Percentiles rank a stretch among this genome's conserved stretches.
phyloP scores from a whole-genome alignment of 441 rosid species.

The Aleurites moluccanus region DNA sequence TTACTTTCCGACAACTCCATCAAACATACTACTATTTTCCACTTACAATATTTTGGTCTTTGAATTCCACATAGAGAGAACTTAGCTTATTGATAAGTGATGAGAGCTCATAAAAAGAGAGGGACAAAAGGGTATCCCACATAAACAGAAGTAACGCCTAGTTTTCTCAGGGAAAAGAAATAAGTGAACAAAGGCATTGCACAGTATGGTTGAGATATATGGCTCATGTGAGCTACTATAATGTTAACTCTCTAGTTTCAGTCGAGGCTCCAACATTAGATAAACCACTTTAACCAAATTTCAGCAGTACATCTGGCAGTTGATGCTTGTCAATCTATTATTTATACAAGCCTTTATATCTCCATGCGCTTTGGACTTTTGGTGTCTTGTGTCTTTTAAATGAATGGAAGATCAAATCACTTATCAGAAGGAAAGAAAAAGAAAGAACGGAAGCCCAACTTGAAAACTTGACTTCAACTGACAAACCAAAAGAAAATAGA shows the following conservation, averaged over 20 bases:
- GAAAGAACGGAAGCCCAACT: neutral
- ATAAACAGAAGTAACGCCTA: neutral
- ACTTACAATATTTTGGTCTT: neutral
- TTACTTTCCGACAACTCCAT: neutral
- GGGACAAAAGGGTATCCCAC: neutral
- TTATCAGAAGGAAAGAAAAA: neutral
- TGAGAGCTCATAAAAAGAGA: neutral
- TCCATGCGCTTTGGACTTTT: neutral
- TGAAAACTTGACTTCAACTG: neutral
- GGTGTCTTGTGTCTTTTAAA: neutral
- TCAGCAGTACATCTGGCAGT: neutral
- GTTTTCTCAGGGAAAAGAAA: neutral
- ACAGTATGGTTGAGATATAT: neutral
- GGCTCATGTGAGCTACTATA: neutral
- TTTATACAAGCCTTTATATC: neutral
- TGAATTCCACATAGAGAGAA: neutral
- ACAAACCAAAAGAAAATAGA: neutral
- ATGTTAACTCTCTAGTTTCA: neutral
- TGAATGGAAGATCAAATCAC: neutral
- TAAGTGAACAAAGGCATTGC: neutral
- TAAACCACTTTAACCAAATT: neutral
- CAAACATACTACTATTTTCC: neutral
- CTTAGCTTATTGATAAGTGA: neutral
- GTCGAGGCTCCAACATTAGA: neutral
- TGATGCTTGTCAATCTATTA: neutral